Evolutionary conservation across 371 early-diverging fungal species (phyloP).

Genomic region (Actinomucor elegans): DNA sequence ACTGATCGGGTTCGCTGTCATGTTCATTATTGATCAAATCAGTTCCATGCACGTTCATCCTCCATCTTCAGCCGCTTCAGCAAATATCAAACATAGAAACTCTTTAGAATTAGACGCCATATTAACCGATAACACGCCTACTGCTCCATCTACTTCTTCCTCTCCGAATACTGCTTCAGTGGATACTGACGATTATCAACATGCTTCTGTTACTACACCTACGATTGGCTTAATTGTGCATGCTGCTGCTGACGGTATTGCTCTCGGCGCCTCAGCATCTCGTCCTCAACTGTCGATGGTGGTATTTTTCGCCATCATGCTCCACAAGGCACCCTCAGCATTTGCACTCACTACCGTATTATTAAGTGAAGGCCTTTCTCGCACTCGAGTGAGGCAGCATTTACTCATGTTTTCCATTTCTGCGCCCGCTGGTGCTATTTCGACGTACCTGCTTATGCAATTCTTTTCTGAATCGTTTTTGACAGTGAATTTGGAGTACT

Average conservation of each 20-base stretch:
- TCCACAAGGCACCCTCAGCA: slow-evolving; percentile 95
- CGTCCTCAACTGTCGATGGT: slow-evolving; percentile 77
- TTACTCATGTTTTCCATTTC: slow-evolving; percentile 81
- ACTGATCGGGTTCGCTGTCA: slow-evolving; percentile 82
- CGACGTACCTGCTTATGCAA: slow-evolving; percentile 65
- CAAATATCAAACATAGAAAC: background rate
- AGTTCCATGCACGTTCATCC: slow-evolving; percentile 56
- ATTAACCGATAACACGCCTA: background rate
- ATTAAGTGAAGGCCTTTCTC: slow-evolving; percentile 68
- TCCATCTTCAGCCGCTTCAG: background rate
- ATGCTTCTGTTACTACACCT: slow-evolving; percentile 30
- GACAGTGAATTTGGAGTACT: slow-evolving; percentile 55
- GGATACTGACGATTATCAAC: background rate
- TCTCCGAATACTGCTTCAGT: background rate
- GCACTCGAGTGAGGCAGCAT: slow-evolving; percentile 69
- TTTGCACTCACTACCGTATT: slow-evolving; percentile 88
- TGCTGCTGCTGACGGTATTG: slow-evolving; percentile 94
- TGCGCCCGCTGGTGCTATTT: slow-evolving; percentile 82
- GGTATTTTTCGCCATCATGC: slow-evolving; percentile 93
- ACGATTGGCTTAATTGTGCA: slow-evolving; percentile 91
- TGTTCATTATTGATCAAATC: slow-evolving; percentile 87
- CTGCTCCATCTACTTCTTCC: background rate
- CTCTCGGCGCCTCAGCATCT: slow-evolving; percentile 79
- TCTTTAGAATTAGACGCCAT: slow-evolving; percentile 13
- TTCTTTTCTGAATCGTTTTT: slow-evolving; percentile 24